Evolutionary conservation across 352 stramenopile genomes (phyloP).

Genomic region (Phytopythium mirpurense): DNA sequence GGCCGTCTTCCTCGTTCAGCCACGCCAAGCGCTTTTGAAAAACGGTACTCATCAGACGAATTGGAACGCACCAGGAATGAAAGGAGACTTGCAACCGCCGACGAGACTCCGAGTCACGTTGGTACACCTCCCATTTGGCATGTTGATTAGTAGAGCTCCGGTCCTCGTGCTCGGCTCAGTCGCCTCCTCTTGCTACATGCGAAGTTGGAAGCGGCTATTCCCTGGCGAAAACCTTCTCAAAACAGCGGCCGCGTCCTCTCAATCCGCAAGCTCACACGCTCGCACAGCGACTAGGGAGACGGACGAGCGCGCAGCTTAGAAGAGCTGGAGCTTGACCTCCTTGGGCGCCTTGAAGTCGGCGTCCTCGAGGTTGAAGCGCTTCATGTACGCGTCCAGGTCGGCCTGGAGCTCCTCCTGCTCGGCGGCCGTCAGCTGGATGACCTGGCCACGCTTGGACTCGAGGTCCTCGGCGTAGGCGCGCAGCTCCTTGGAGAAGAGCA

Average conservation of each 20-base stretch:
- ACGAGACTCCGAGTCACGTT: conserved; percentile 2
- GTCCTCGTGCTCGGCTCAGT: conserved; percentile 1
- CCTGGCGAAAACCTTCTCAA: neutral
- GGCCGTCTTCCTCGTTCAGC: conserved; percentile 48
- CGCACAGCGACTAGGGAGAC: neutral
- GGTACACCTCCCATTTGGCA: conserved; percentile 9
- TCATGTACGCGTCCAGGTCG: conserved; percentile 84
- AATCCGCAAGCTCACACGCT: neutral
- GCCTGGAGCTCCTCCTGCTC: conserved; percentile 83
- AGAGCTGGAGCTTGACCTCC: conserved; percentile 82
- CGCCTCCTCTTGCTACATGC: no score
- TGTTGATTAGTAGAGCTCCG: conserved; percentile 8
- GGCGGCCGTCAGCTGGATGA: conserved; percentile 63
- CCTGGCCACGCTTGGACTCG: conserved; percentile 74
- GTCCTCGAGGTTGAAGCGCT: conserved; percentile 75
- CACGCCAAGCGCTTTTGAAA: conserved; percentile 71
- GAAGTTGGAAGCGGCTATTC: no score
- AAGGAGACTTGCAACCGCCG: neutral
- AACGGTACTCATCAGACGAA: no score
- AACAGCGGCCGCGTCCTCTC: neutral
- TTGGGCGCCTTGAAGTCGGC: conserved; percentile 77
- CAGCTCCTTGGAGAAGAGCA: conserved; percentile 81
- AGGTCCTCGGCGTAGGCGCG: conserved; percentile 67
- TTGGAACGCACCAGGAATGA: no score
- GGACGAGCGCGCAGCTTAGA: conserved; percentile 43